phyloP scores from a whole-genome alignment of 805 yeast species.

The Maudiozyma bulderi region DNA sequence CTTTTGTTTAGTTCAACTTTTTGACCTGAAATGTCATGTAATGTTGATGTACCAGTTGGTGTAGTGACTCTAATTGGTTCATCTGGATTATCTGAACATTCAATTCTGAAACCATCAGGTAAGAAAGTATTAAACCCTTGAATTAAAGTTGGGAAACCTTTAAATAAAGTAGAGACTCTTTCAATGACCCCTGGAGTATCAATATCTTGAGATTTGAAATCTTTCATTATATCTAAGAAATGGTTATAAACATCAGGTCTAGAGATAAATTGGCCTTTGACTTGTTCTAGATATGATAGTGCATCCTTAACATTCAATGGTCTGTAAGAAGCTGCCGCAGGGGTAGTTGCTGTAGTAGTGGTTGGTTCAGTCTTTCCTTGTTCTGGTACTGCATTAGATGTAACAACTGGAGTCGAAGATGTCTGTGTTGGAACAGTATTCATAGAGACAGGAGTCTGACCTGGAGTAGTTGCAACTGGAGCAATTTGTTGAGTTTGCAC shows the following conservation, averaged over 20 bases:
- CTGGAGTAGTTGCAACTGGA: background rate
- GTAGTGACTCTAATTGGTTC: constrained; percentile 94
- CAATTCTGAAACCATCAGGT: constrained; percentile 93
- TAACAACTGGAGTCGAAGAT: background rate
- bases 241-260: constrained; percentile 95
- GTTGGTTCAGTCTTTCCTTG: background rate
- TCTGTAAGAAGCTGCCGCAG: constrained; percentile 35
- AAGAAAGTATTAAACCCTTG: constrained; percentile 96
- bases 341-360: background rate
- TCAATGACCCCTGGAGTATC: constrained; percentile 99
- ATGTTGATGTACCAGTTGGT: constrained; percentile 64
- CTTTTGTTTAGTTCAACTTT: background rate
- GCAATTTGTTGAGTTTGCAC: background rate
- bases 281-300: constrained; percentile 87
- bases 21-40: constrained; percentile 1
- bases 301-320: constrained; percentile 96
- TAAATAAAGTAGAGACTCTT: constrained; percentile 79
- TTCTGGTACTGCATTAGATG: background rate
- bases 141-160: constrained; percentile 87
- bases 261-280: constrained; percentile 79
- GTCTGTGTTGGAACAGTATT: background rate
- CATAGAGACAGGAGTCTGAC: background rate
- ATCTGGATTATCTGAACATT: constrained; percentile 78
- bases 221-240: constrained; percentile 96
- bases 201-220: constrained; percentile 88